Evolutionary conservation across 495 filamentous ascomycete genomes (phyloP).

Genomic region (Lasiosphaeriaceae sp.): DNA sequence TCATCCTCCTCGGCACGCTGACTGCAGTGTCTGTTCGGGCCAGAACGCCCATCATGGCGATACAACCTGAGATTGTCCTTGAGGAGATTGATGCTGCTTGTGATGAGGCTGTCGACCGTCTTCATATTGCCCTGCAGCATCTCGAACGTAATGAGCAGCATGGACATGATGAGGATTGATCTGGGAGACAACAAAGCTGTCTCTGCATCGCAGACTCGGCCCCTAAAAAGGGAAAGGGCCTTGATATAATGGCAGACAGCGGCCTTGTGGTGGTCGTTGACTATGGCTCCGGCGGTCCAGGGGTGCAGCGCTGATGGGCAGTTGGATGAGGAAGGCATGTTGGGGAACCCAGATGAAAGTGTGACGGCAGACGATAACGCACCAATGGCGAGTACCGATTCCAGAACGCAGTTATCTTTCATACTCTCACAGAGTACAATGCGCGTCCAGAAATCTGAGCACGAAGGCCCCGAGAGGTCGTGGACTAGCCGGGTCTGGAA

Average conservation of each 20-base stretch:
- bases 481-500: too few species aligned
- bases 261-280: conserved; percentile 13
- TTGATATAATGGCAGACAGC: conserved; percentile 27
- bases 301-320: conserved; percentile 8
- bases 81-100: conserved; percentile 10
- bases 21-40: too few species aligned
- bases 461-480: too few species aligned
- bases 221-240: not conserved
- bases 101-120: conserved; percentile 17
- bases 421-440: too few species aligned
- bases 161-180: conserved; percentile 18
- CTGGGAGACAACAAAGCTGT: conserved; percentile 9
- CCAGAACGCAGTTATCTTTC: too few species aligned
- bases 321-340: too few species aligned
- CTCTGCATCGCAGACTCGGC: not conserved
- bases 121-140: conserved; percentile 28
- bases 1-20: conserved; percentile 13
- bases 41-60: conserved; percentile 1
- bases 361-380: too few species aligned
- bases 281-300: conserved; percentile 5
- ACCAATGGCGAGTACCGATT: too few species aligned
- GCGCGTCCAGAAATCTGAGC: too few species aligned
- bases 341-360: too few species aligned
- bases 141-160: conserved; percentile 23
- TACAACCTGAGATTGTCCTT: conserved; percentile 4